These are phyloP conservation scores for Phellopilus nigrolimitatus DNA, from an alignment of 1,284 basidiomycete species.

Conservation along the genomic window DNA sequence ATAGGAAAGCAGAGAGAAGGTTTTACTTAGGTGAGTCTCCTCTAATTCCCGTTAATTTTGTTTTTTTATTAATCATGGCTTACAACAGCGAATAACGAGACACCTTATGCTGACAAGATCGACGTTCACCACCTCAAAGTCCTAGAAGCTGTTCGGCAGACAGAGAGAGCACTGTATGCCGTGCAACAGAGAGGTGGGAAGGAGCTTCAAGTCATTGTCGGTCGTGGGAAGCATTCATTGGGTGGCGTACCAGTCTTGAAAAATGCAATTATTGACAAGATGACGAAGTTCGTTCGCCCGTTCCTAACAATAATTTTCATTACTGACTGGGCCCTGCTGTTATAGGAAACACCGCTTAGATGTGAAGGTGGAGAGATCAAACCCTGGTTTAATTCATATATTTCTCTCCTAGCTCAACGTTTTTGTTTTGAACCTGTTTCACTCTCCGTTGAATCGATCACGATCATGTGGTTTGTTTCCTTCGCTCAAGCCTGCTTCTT, in stretches of 20 bases:
- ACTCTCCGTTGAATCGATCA: too few species aligned
- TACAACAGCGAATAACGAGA: conserved; percentile 24
- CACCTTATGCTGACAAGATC: conserved; percentile 50
- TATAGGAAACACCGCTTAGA: conserved; percentile 13
- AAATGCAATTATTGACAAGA: conserved; percentile 31
- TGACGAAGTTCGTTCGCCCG: conserved; percentile 9
- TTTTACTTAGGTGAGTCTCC: conserved; percentile 8
- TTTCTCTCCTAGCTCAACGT: conserved; percentile 4
- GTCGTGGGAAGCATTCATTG: conserved; percentile 71
- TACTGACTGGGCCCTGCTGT: background rate
- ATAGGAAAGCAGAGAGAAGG: conserved; percentile 15
- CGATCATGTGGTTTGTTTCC: too few species aligned
- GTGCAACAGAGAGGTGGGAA: conserved; percentile 48
- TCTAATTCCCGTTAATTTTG: background rate
- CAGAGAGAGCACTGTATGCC: conserved; percentile 57
- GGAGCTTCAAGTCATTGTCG: conserved; percentile 70
- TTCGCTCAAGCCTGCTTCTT: too few species aligned
- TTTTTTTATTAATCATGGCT: background rate
- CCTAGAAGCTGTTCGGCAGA: conserved; percentile 59
- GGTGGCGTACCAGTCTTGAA: conserved; percentile 69
- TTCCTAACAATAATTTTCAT: background rate
- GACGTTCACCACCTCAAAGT: conserved; percentile 78
- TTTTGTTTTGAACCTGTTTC: background rate
- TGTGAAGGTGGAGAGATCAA: conserved; percentile 8
- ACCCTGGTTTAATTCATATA: conserved; percentile 17